A percentile compares a stretch with the other conserved stretches of the same genome.
Conservation (phyloP, 768 basidiomycete species). For the Mycena rosella region DNA sequence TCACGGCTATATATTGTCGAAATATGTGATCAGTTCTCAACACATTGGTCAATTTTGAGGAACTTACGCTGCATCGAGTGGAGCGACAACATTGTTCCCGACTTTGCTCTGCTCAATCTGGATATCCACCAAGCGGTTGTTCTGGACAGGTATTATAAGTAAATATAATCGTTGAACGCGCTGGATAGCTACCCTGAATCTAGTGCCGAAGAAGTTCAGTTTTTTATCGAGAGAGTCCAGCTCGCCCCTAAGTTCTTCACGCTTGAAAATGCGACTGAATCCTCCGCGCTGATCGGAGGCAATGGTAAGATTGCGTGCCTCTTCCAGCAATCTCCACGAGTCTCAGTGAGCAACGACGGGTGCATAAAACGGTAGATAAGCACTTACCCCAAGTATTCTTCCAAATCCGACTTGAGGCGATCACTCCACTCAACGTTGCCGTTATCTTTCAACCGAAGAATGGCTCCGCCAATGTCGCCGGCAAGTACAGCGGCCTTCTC, state of each 20-base stretch:
- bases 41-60: too few species aligned
- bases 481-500: neutral
- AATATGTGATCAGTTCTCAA: neutral
- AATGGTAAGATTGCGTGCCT: neutral
- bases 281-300: neutral
- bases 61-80: neutral
- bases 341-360: neutral
- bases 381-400: neutral
- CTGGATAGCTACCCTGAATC: neutral
- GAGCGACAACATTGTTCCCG: neutral
- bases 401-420: neutral
- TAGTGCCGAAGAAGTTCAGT: neutral
- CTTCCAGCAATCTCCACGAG: neutral
- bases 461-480: neutral
- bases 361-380: neutral
- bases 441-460: neutral
- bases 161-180: too few species aligned
- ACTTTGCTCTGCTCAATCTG: neutral
- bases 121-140: neutral
- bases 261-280: neutral
- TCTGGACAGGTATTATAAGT: neutral
- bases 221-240: neutral
- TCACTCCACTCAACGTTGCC: neutral
- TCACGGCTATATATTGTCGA: neutral
- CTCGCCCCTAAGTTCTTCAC: neutral